phyloP scores from a whole-genome alignment of 257 asterid species.

The Solanum peruvianum region DNA sequence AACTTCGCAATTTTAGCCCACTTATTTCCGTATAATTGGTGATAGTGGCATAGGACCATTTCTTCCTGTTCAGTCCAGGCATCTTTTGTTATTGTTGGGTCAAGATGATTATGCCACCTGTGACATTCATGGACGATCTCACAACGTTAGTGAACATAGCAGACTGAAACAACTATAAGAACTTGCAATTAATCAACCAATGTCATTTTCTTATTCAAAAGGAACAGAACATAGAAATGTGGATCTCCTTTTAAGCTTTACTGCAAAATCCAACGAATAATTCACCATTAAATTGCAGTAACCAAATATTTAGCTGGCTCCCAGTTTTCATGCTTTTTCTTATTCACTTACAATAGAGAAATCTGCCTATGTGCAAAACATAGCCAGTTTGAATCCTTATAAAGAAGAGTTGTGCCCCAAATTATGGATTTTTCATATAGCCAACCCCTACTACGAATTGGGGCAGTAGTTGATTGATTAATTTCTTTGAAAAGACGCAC shows the following conservation, averaged over 20 bases:
- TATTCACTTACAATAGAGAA: background rate
- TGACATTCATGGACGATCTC: slow-evolving; percentile 2
- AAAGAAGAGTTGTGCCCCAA: background rate
- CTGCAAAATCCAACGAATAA: background rate
- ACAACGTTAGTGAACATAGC: background rate
- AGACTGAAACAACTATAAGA: background rate
- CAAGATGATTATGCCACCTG: slow-evolving; percentile 88
- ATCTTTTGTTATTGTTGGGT: slow-evolving; percentile 61
- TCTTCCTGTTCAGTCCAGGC: slow-evolving; percentile 73
- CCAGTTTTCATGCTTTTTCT: background rate
- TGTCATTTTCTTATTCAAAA: background rate
- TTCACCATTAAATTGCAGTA: background rate
- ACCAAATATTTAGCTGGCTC: background rate
- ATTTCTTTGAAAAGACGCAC: background rate
- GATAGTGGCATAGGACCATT: slow-evolving; percentile 34
- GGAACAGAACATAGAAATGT: background rate
- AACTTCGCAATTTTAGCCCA: slow-evolving; percentile 79
- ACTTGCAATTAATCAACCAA: background rate
- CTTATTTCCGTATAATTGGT: slow-evolving; percentile 54
- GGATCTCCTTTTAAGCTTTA: background rate
- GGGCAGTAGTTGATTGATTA: background rate
- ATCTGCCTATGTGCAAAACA: background rate
- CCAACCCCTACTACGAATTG: background rate
- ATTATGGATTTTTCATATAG: background rate
- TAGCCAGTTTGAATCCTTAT: background rate